phyloP scores from a whole-genome alignment of 2,329 filamentous ascomycete species.

The Hysterium pulicare region DNA sequence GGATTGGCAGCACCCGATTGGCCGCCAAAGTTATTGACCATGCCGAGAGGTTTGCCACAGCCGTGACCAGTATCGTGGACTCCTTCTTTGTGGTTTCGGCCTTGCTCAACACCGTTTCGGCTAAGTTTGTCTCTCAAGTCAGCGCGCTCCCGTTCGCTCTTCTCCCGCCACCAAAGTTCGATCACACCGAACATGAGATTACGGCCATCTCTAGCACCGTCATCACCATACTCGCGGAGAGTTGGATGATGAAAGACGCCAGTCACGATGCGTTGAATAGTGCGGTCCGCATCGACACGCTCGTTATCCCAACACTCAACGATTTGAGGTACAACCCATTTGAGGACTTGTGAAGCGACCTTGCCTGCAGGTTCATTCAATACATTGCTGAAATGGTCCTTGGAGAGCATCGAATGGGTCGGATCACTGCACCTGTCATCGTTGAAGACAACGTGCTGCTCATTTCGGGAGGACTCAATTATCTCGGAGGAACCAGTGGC shows the following conservation, averaged over 20 bases:
- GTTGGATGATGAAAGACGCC: constrained; percentile 89
- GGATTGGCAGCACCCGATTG: constrained; percentile 45
- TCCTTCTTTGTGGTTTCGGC: constrained; percentile 82
- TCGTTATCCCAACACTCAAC: constrained; percentile 87
- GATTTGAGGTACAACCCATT: constrained; percentile 84
- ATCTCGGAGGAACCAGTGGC: constrained; percentile 82
- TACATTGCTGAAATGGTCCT: constrained; percentile 89
- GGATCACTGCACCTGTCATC: constrained; percentile 75
- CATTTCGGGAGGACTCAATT: constrained; percentile 76
- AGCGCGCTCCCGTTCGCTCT: constrained; percentile 60
- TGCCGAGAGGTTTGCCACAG: constrained; percentile 74
- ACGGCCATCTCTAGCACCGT: constrained; percentile 70
- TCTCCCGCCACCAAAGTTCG: constrained; percentile 74
- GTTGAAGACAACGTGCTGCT: constrained; percentile 83
- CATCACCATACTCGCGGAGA: constrained; percentile 65
- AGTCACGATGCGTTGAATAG: constrained; percentile 71
- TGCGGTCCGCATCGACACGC: constrained; percentile 62
- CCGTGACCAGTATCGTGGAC: constrained; percentile 82
- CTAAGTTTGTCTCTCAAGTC: constrained; percentile 72
- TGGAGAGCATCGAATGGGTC: constrained; percentile 92
- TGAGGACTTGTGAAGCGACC: constrained; percentile 72
- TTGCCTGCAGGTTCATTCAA: constrained; percentile 86
- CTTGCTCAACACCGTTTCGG: constrained; percentile 70
- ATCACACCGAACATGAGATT: constrained; percentile 75
- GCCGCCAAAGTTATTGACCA: constrained; percentile 58